Evolutionary conservation across 306 rosid genomes (phyloP).

Genomic region (Hippophae tibetana): DNA sequence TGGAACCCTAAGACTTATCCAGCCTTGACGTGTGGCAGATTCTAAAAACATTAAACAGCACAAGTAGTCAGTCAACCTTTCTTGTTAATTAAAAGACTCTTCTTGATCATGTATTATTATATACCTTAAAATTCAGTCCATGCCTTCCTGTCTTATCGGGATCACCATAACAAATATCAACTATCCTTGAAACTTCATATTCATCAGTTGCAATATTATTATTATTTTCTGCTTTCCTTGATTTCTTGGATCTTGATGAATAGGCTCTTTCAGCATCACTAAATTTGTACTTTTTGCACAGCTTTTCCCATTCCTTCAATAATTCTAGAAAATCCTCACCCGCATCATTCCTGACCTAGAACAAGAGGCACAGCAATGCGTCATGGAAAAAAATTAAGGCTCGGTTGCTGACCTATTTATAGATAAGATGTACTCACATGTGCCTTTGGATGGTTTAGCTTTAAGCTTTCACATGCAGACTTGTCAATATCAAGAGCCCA

Average conservation of each 20-base stretch:
- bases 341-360: constrained; percentile 82
- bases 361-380: constrained; percentile 8
- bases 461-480: constrained; percentile 70
- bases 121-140: constrained; percentile 69
- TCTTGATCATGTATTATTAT: background rate
- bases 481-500: constrained; percentile 77
- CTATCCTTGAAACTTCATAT: constrained; percentile 54
- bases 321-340: constrained; percentile 74
- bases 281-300: constrained; percentile 48
- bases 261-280: constrained; percentile 19
- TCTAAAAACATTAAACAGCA: too few relatives aligned
- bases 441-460: constrained; percentile 71
- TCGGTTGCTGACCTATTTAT: constrained; percentile 4
- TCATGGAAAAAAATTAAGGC: constrained; percentile 7
- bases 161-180: constrained; percentile 80
- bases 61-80: too few relatives aligned
- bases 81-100: too few relatives aligned
- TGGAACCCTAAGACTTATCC: too few relatives aligned
- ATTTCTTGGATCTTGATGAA: constrained; percentile 23
- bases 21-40: too few relatives aligned
- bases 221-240: constrained; percentile 20
- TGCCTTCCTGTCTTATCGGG: constrained; percentile 51
- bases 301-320: constrained; percentile 78
- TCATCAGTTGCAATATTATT: constrained; percentile 26
- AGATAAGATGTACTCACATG: constrained; percentile 41